Conservation (phyloP, 805 yeast genomes). For the Cyberlindnera petersonii region DNA sequence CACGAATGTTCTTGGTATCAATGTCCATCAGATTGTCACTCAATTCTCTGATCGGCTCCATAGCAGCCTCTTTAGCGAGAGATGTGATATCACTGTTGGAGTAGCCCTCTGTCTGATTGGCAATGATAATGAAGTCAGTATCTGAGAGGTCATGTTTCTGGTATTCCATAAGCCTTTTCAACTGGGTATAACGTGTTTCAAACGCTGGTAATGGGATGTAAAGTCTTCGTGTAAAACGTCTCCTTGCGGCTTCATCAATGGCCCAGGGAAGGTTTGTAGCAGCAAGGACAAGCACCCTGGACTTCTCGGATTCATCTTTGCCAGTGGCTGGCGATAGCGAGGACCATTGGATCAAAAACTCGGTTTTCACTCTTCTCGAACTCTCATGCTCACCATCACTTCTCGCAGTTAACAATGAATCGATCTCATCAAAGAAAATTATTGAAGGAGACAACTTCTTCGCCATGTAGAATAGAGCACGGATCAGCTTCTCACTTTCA, state of each 20-base stretch:
- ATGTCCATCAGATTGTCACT: conserved; percentile 77
- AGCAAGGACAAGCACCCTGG: conserved; percentile 81
- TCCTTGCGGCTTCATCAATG: conserved; percentile 93
- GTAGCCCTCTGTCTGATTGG: conserved; percentile 70
- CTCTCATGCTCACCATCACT: conserved; percentile 80
- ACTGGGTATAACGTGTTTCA: conserved; percentile 72
- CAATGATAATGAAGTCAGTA: conserved; percentile 55
- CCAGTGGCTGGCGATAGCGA: conserved; percentile 75
- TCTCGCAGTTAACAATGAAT: conserved; percentile 79
- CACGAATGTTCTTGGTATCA: conserved; percentile 71
- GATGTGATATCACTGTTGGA: conserved; percentile 95
- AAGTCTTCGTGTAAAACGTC: conserved; percentile 87
- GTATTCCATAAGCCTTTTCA: conserved; percentile 59
- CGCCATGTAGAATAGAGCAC: conserved; percentile 83
- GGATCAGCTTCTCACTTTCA: conserved; percentile 88
- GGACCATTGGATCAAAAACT: conserved; percentile 92
- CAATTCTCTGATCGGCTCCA: conserved; percentile 90
- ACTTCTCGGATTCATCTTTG: conserved; percentile 44
- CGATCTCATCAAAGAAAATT: conserved; percentile 94
- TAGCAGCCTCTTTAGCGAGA: conserved; percentile 93
- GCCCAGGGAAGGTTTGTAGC: conserved; percentile 98
- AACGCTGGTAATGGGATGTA: conserved; percentile 92
- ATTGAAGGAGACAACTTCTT: conserved; percentile 86
- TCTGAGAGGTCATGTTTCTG: conserved; percentile 70
- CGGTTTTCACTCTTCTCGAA: conserved; percentile 85